phyloP scores from a whole-genome alignment of 2,329 filamentous ascomycete genomes.

The Alternaria triticina region DNA sequence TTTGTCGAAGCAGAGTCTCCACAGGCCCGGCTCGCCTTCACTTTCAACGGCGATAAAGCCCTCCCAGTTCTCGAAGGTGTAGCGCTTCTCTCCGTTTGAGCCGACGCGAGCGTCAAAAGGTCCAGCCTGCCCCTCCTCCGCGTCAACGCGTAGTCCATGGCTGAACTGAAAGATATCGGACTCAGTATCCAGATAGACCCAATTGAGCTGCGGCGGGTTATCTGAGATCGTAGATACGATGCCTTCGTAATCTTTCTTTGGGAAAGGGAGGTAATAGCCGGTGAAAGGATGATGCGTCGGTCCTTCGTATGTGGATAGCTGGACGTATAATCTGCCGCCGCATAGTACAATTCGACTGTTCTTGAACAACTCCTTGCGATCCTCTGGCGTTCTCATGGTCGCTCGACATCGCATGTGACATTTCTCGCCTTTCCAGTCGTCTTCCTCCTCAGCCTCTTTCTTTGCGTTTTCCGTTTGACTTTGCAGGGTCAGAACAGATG shows the following conservation, averaged over 20 bases:
- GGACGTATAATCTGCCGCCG: conserved; percentile 24
- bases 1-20: conserved; percentile 59
- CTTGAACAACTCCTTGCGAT: conserved; percentile 25
- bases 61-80: conserved; percentile 62
- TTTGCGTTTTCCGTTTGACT: conserved; percentile 26
- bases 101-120: conserved; percentile 69
- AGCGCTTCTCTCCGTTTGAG: conserved; percentile 64
- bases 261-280: conserved; percentile 57
- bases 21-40: conserved; percentile 54
- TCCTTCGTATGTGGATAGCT: conserved; percentile 26
- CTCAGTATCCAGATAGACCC: conserved; percentile 68
- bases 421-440: conserved; percentile 30
- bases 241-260: conserved; percentile 52
- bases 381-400: conserved; percentile 20
- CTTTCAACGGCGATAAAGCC: conserved; percentile 62
- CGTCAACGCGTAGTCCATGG: conserved; percentile 65
- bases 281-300: conserved; percentile 51
- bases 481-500: conserved; percentile 27
- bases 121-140: conserved; percentile 59
- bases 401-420: conserved; percentile 27
- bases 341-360: conserved; percentile 22
- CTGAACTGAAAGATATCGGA: conserved; percentile 50
- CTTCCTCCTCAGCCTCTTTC: conserved; percentile 7
- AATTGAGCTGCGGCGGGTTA: conserved; percentile 68
- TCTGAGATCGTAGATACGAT: conserved; percentile 56